phyloP scores from a whole-genome alignment of 345 rosid genomes.

The Eucalyptus brandiana region DNA sequence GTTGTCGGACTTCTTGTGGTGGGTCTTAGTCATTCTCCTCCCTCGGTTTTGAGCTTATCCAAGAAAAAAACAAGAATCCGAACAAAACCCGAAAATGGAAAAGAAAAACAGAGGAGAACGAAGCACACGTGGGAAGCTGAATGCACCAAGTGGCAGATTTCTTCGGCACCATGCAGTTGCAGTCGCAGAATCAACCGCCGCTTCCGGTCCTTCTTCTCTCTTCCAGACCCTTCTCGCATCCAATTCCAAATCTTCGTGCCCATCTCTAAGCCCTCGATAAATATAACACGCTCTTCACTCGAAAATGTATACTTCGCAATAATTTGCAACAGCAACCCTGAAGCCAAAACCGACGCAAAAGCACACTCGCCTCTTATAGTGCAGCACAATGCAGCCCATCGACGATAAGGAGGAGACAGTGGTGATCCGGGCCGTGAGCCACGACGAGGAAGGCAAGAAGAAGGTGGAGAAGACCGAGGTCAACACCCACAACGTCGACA shows the following conservation, averaged over 20 bases:
- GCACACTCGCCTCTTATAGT: not conserved
- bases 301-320: not conserved
- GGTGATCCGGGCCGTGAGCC: constrained; percentile 27
- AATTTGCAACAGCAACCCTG: not conserved
- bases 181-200: not conserved
- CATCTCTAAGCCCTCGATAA: not conserved
- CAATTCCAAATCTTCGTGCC: not conserved
- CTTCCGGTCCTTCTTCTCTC: not conserved
- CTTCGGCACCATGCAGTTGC: not conserved
- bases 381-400: constrained; percentile 13
- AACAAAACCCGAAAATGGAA: not conserved
- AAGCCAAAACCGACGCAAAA: not conserved
- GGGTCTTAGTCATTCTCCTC: not conserved
- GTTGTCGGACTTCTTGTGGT: not conserved
- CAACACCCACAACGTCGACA: constrained; percentile 35
- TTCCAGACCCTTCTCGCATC: not conserved
- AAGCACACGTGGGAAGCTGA: not conserved
- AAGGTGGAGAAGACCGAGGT: constrained; percentile 30
- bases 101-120: not conserved
- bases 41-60: not conserved
- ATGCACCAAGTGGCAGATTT: not conserved
- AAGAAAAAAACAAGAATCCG: not conserved
- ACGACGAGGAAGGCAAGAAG: constrained; percentile 36
- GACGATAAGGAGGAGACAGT: constrained; percentile 32
- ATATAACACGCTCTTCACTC: not conserved